Evolutionary conservation across 2,329 filamentous ascomycete species (phyloP), one percentile per base, ranked within the genome.

Genomic region (Aspergillus terreus): DNA sequence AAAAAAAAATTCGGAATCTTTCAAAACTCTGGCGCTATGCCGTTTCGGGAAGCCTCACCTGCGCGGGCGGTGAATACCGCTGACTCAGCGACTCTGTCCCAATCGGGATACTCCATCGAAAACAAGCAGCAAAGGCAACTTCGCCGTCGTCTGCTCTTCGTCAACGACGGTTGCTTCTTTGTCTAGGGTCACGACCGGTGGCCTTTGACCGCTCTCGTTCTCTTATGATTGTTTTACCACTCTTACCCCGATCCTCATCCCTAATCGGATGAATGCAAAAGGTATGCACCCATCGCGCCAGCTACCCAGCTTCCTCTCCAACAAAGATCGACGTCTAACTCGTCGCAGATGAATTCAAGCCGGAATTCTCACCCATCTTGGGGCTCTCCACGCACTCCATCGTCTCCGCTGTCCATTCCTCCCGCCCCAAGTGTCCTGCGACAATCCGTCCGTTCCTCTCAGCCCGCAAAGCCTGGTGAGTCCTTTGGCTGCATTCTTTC

Each of bases 341-440:
- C 25, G 6, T 42, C 44, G 35, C 21, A 68, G 65, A 73, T 73
- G 71, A 66, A 67, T 54, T 58, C 63, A 42, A 69, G 65, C 46
- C 63, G 71, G 50, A 76, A 75, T 2, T 76, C 72, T 32, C 82
- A 82, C 54, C 81, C 82, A 0, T 76, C 78, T 5, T 84, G 82
- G 59, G 82, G 86, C 58, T 76, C 85, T 35, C 66, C 87, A 9
- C 78, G 80, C 2, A 82, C 81, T 25, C 76, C 74, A 49, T 77
- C 82, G 23, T 68, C 69, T 15, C 68, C 74, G 4, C 65, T 64
- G 12, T 65, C 63, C n/a, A 65, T 71, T 32, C 54, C 67, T 5
- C 63, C 67, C 46, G 64, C 59, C 6, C 62, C 65, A 35, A 69
- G 66, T 33, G 53, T 60, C 25, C 56, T 76, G 38, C 68, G 70